A percentile compares a stretch with the other conserved stretches of the same genome.
Evolutionary conservation across 2,329 filamentous ascomycete species (phyloP).

Genomic region (Calycina marina): DNA sequence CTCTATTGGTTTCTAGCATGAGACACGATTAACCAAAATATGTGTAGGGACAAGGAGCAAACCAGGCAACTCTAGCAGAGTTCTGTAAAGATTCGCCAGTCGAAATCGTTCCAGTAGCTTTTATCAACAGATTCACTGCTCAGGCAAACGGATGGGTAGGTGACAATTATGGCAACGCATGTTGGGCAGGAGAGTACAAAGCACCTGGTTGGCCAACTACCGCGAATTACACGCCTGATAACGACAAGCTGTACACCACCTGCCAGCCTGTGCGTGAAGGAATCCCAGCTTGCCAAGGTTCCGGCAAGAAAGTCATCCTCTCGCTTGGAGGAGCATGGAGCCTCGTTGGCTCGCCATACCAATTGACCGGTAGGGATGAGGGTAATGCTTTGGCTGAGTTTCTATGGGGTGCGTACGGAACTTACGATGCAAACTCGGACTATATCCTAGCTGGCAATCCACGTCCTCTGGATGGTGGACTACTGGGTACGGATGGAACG

Average conservation of each 20-base stretch:
- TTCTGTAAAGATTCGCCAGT: conserved; percentile 27
- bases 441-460: conserved; percentile 12
- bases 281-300: conserved; percentile 26
- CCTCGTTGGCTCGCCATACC: conserved; percentile 16
- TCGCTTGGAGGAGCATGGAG: conserved; percentile 24
- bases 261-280: conserved; percentile 25
- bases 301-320: conserved; percentile 27
- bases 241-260: conserved; percentile 22
- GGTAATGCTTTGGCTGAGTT: conserved; percentile 25
- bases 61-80: conserved; percentile 24
- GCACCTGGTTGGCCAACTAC: not conserved
- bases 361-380: conserved; percentile 24
- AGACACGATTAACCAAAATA: conserved; percentile 2
- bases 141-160: conserved; percentile 25
- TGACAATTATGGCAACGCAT: conserved; percentile 29
- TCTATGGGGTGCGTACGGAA: conserved; percentile 29
- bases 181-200: conserved; percentile 14
- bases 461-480: conserved; percentile 17
- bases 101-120: conserved; percentile 30
- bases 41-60: conserved; percentile 26
- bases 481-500: conserved; percentile 4
- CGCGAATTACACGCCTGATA: conserved; percentile 18
- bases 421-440: conserved; percentile 21
- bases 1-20: not conserved
- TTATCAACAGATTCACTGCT: conserved; percentile 27